Conservation (phyloP, 129 eudicot genomes). For the Cynara cardunculus region DNA sequence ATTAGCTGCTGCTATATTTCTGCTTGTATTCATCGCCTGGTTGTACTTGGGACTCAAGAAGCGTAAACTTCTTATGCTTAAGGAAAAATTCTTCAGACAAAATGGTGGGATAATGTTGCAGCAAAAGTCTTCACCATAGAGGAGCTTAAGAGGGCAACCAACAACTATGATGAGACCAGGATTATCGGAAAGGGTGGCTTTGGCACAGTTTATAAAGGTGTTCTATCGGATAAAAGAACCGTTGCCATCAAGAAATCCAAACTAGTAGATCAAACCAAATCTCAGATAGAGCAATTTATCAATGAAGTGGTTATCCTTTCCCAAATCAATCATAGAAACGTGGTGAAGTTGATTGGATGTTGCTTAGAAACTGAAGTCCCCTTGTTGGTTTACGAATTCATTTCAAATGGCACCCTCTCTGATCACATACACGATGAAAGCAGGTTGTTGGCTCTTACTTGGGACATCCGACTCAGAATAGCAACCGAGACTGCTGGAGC, state of each 20-base stretch:
- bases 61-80: conserved; percentile 16
- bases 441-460: conserved; percentile 7
- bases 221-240: conserved; percentile 18
- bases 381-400: conserved; percentile 28
- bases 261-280: conserved; percentile 11
- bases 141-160: conserved; percentile 43
- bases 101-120: conserved; percentile 49
- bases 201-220: conserved; percentile 48
- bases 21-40: conserved; percentile 12
- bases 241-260: conserved; percentile 47
- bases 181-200: conserved; percentile 49
- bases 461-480: conserved; percentile 31
- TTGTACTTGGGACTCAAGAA: conserved; percentile 28
- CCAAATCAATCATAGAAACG: conserved; percentile 38
- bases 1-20: conserved; percentile 21
- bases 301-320: conserved; percentile 41
- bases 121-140: conserved; percentile 27
- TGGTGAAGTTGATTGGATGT: conserved; percentile 36
- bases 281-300: conserved; percentile 44
- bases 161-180: conserved; percentile 38
- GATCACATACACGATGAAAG: conserved; percentile 27
- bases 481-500: conserved; percentile 39
- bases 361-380: conserved; percentile 34
- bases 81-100: conserved; percentile 33
- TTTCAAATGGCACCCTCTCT: conserved; percentile 45